Percentiles rank a stretch among this genome's conserved stretches.
phyloP scores from a whole-genome alignment of 805 yeast species.

The Saccharomycopsis microspora region DNA sequence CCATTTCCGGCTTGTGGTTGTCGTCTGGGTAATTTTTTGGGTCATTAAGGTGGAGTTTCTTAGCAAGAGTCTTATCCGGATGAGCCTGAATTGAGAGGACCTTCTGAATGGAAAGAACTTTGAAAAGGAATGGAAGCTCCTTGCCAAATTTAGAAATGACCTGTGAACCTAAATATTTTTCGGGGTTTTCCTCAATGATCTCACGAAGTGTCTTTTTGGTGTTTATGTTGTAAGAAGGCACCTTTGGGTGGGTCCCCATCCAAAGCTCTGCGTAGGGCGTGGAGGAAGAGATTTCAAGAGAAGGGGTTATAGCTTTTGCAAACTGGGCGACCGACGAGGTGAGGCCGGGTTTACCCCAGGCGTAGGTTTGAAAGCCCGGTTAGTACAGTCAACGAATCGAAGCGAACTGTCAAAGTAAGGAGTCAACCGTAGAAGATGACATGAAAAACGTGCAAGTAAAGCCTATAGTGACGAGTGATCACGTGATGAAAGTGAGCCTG shows the following conservation, averaged over 20 bases:
- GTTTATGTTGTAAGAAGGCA: slow-evolving; percentile 57
- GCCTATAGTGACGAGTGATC: neutral
- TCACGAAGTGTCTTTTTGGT: slow-evolving; percentile 55
- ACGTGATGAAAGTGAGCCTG: neutral
- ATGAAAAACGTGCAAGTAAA: neutral
- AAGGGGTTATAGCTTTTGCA: slow-evolving; percentile 59
- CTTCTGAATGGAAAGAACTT: slow-evolving; percentile 85
- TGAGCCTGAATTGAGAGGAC: slow-evolving; percentile 96
- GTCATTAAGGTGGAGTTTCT: slow-evolving; percentile 63
- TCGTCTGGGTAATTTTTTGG: slow-evolving; percentile 95
- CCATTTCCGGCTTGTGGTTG: slow-evolving; percentile 99
- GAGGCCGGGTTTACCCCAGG: slow-evolving; percentile 82
- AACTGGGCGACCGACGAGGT: slow-evolving; percentile 82
- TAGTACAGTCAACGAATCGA: too few species aligned
- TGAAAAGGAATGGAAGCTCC: slow-evolving; percentile 86
- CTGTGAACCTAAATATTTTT: slow-evolving; percentile 41
- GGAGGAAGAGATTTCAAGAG: slow-evolving; percentile 48
- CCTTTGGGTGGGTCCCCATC: slow-evolving; percentile 98
- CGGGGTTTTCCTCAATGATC: slow-evolving; percentile 49
- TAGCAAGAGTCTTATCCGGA: slow-evolving; percentile 83
- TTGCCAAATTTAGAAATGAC: slow-evolving; percentile 60
- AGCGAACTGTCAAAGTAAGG: too few species aligned
- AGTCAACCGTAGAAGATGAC: too few species aligned
- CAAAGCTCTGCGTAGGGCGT: slow-evolving; percentile 95
- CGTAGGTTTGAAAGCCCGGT: slow-evolving; percentile 64